Percentiles rank a stretch among this genome's conserved stretches.
These are phyloP conservation scores for Solanum phureja DNA, from an alignment of 257 asterid species.

Conservation along the genomic window DNA sequence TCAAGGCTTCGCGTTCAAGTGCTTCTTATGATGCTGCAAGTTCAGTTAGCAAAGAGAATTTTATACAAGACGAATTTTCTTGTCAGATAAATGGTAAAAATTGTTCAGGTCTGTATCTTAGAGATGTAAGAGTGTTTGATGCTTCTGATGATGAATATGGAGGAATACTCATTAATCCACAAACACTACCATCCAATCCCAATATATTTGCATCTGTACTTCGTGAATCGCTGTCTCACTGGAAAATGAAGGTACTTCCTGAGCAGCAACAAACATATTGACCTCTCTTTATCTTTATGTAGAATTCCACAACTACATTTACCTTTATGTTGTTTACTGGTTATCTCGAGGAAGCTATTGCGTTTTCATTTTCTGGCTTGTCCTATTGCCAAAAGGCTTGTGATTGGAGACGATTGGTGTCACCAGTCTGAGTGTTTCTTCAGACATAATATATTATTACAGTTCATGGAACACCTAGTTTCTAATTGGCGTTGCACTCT, in stretches of 20 bases:
- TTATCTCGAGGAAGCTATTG: neutral
- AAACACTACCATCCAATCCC: constrained; percentile 53
- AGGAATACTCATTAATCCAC: constrained; percentile 57
- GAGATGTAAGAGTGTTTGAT: constrained; percentile 38
- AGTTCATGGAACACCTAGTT: neutral
- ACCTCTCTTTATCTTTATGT: neutral
- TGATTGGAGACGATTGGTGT: neutral
- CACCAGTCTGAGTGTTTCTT: neutral
- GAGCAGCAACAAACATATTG: neutral
- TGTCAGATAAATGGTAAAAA: constrained; percentile 30
- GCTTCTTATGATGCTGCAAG: constrained; percentile 24
- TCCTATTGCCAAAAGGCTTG: neutral
- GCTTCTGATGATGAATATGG: constrained; percentile 74
- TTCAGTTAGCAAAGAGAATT: constrained; percentile 26
- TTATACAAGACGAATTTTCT: constrained; percentile 28
- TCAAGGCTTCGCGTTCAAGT: constrained; percentile 34
- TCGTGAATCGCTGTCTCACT: constrained; percentile 50
- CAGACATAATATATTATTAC: neutral
- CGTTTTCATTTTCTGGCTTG: neutral
- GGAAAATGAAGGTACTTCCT: constrained; percentile 55
- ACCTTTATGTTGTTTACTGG: neutral
- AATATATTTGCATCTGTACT: constrained; percentile 41
- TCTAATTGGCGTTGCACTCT: neutral
- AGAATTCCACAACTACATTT: neutral
- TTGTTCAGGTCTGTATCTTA: constrained; percentile 20